phyloP scores from a whole-genome alignment of 202 grass and related monocot genomes.

The Schoenoplectus tabernaemontani region DNA sequence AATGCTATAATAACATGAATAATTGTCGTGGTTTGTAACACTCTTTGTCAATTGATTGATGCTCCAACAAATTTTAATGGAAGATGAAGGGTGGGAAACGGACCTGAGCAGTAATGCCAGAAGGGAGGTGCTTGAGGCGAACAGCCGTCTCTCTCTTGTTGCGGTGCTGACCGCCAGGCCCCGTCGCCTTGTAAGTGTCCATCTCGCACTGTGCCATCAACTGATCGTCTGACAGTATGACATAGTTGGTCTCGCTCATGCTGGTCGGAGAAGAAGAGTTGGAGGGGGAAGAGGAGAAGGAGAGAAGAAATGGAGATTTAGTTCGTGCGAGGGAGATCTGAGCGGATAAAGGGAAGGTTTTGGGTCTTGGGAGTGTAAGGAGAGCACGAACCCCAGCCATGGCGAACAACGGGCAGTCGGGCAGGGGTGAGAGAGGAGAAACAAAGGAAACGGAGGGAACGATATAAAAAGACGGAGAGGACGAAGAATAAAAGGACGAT shows the following conservation, averaged over 20 bases:
- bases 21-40: background rate
- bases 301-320: slow-evolving; percentile 13
- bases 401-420: too few species aligned
- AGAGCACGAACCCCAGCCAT: background rate
- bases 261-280: slow-evolving; percentile 25
- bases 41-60: background rate
- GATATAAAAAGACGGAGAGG: background rate
- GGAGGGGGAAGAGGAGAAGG: slow-evolving; percentile 9
- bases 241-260: slow-evolving; percentile 25
- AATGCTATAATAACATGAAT: background rate
- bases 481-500: too few species aligned
- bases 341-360: background rate
- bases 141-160: slow-evolving; percentile 96
- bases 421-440: background rate
- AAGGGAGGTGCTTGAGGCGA: slow-evolving; percentile 67
- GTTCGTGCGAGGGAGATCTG: background rate
- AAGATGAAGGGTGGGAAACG: background rate
- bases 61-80: background rate
- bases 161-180: slow-evolving; percentile 89
- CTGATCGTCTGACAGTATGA: slow-evolving; percentile 57
- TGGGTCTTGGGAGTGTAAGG: slow-evolving; percentile 14
- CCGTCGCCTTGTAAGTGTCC: slow-evolving; percentile 82
- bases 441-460: background rate
- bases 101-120: slow-evolving; percentile 81
- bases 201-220: slow-evolving; percentile 81